Conservation (phyloP, 768 basidiomycete genomes). For the Omphalotus guepiniiformis region DNA sequence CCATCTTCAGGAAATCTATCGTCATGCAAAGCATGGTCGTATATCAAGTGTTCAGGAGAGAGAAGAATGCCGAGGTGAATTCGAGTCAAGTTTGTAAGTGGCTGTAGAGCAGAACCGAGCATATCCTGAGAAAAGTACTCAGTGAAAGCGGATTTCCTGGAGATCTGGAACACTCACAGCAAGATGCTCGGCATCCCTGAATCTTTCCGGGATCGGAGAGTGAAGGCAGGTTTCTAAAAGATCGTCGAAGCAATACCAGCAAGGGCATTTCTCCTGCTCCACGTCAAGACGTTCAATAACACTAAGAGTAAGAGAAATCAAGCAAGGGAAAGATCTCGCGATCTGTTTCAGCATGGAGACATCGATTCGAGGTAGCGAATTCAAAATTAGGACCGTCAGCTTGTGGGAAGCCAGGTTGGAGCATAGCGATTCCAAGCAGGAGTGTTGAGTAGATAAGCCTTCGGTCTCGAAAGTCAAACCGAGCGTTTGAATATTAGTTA, state of each 20-base stretch:
- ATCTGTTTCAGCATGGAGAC: slow-evolving; percentile 41
- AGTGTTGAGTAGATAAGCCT: slow-evolving; percentile 41
- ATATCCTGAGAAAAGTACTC: slow-evolving; percentile 26
- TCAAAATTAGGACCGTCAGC: slow-evolving; percentile 47
- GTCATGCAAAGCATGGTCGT: too few relatives aligned
- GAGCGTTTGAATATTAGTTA: slow-evolving; percentile 35
- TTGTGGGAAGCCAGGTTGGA: slow-evolving; percentile 23
- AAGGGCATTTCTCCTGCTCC: slow-evolving; percentile 36
- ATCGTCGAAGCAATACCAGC: slow-evolving; percentile 63
- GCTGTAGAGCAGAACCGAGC: slow-evolving; percentile 39
- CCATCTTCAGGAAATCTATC: slow-evolving; percentile 43
- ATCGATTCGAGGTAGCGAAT: slow-evolving; percentile 56
- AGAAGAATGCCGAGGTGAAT: slow-evolving; percentile 63
- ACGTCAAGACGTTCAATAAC: slow-evolving; percentile 55
- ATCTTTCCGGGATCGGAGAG: slow-evolving; percentile 59
- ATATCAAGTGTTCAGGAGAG: slow-evolving; percentile 48
- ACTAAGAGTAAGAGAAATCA: slow-evolving; percentile 50
- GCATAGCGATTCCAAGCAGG: slow-evolving; percentile 22
- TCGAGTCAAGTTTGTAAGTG: slow-evolving; percentile 41
- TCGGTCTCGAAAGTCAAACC: slow-evolving; percentile 39
- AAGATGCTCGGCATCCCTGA: slow-evolving; percentile 35
- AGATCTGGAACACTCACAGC: slow-evolving; percentile 34
- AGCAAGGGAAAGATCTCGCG: slow-evolving; percentile 38
- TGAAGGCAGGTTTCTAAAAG: slow-evolving; percentile 49
- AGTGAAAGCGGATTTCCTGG: slow-evolving; percentile 1